phyloP scores from a whole-genome alignment of 192 early-diverging fungal species.

The Umbelopsis ramanniana region DNA sequence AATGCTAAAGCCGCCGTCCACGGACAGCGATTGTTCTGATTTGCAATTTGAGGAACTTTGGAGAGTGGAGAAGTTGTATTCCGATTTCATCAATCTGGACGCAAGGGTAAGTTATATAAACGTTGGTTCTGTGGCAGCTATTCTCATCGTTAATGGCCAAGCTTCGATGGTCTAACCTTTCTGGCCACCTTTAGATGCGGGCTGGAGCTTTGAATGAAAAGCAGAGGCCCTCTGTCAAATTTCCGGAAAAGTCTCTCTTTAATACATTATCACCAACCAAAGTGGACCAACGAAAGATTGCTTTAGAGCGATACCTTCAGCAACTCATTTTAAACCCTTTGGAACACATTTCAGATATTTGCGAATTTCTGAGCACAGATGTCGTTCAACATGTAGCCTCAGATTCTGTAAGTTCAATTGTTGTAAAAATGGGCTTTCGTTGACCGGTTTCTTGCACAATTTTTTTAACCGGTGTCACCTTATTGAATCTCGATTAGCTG shows the following conservation, averaged over 20 bases:
- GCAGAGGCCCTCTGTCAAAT: conserved; percentile 55
- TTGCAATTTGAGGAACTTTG: conserved; percentile 60
- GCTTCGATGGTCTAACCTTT: too few relatives aligned
- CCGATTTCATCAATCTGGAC: conserved; percentile 82
- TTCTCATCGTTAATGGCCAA: too few relatives aligned
- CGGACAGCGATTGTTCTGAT: conserved; percentile 30
- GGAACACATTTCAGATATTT: conserved; percentile 60
- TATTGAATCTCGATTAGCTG: conserved; percentile 29
- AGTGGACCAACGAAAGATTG: conserved; percentile 80
- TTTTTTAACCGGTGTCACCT: too few relatives aligned
- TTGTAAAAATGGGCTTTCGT: too few relatives aligned
- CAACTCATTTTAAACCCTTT: conserved; percentile 61
- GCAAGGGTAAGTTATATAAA: conserved; percentile 53
- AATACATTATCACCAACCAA: conserved; percentile 77
- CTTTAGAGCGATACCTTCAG: conserved; percentile 83
- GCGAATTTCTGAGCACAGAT: conserved; percentile 80
- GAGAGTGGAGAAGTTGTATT: conserved; percentile 86
- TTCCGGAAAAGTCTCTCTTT: conserved; percentile 85
- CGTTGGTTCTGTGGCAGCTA: neutral
- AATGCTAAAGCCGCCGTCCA: neutral
- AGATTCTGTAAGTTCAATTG: conserved; percentile 13
- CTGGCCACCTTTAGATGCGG: neutral
- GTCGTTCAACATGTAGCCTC: conserved; percentile 51
- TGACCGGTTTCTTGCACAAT: too few relatives aligned
- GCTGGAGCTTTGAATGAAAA: neutral